Evolutionary conservation across 139 green algal genomes (phyloP), one percentile per base, ranked within the genome.

Genomic region (Coelastrella sp.): DNA sequence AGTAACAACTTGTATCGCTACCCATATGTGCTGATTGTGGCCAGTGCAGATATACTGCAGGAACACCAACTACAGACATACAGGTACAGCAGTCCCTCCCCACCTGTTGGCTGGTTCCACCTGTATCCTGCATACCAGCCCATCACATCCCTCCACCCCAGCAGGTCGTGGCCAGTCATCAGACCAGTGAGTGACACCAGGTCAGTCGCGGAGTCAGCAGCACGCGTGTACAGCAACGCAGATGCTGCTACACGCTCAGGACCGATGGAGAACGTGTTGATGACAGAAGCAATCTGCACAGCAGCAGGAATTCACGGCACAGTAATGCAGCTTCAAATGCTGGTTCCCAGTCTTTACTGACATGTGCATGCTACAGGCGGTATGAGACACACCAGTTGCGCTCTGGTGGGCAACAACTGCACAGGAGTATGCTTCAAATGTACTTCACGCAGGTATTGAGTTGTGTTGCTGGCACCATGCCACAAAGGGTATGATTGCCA

Each of bases 161-260:
- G 58, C 85, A 81, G 57, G 73, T 89, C 85, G 22, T 81, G 73
- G 7, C 86, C 83, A 13, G 68, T 79, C 76, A 94, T 83, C 8
- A 83, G 61, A 8, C 20, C 22, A 17, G 85, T 92, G 60, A 94
- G n/a, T 4, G 16, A 71, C 7, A 90, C 84, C 32, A 95, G 56
- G 64, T 88, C 59, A 17, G 85, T 85, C 16, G 92, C 92, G 0
- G 77, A 58, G 77, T 95, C 94, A 3, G 86, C 71, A 22, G 89
- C 92, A 23, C 93, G 92, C 16, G 92, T 94, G 89, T 95, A 95
- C 58, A 97, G 90, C 80, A 95, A 57, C 3, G 92, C 89, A 0
- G 95, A 93, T 10, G 93, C 94, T 32, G 91, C 73, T 6, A 95
- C 92, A 71, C 92, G 83, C 85, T 96, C 94, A 23, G 94, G 89